phyloP scores from a whole-genome alignment of 441 rosid genomes.

The Manihot esculenta region DNA sequence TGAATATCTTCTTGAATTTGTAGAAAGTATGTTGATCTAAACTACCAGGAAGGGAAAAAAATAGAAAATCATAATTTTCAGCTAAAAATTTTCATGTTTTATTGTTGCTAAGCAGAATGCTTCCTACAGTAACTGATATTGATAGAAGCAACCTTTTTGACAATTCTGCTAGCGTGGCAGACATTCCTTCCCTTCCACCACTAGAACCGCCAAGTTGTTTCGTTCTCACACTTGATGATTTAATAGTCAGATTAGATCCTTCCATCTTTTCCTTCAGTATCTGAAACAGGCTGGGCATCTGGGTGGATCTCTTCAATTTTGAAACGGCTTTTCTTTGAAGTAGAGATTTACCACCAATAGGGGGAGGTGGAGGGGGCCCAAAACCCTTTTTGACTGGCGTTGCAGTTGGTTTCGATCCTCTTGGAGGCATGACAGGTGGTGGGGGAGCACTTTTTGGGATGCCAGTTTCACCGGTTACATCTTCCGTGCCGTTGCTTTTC shows the following conservation, averaged over 20 bases:
- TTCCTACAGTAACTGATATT: not conserved
- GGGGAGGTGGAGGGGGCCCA: slow-evolving; percentile 19
- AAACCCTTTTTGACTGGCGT: slow-evolving; percentile 3
- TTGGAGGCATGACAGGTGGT: not conserved
- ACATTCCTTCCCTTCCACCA: slow-evolving; percentile 25
- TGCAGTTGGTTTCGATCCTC: slow-evolving; percentile 11
- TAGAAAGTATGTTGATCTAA: slow-evolving; percentile 34
- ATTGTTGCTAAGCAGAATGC: not conserved
- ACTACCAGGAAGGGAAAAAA: not conserved
- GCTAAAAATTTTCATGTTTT: not conserved
- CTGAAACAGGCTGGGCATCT: slow-evolving; percentile 21
- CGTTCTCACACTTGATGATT: slow-evolving; percentile 7
- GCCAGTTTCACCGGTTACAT: not conserved
- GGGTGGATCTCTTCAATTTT: slow-evolving; percentile 27
- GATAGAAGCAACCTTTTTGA: slow-evolving; percentile 24
- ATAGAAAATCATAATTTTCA: not conserved
- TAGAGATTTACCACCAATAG: slow-evolving; percentile 7
- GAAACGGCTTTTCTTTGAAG: not conserved
- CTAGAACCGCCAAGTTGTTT: slow-evolving; percentile 20
- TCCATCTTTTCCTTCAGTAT: slow-evolving; percentile 24
- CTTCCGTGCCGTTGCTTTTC: not conserved
- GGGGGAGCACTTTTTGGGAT: not conserved
- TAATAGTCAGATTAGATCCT: slow-evolving; percentile 8
- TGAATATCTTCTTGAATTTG: slow-evolving; percentile 34
- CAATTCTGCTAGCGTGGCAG: slow-evolving; percentile 23